A percentile compares a stretch with the other conserved stretches of the same genome.
These are phyloP conservation scores for Panellus pusillus DNA, from an alignment of 768 basidiomycete species.

Conservation along the genomic window DNA sequence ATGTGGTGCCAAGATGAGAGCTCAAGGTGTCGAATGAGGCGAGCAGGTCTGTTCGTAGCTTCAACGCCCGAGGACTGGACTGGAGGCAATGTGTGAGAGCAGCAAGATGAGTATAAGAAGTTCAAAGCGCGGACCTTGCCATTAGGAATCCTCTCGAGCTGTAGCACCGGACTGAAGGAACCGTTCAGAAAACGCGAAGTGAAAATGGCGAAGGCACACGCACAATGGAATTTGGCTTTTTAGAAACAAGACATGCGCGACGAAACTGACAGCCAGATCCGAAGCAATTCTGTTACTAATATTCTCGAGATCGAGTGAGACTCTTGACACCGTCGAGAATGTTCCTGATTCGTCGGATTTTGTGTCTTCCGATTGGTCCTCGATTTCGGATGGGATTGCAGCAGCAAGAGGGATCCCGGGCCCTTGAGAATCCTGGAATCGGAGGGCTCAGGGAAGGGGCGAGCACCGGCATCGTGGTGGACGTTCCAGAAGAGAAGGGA, in stretches of 20 bases:
- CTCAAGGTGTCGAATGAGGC: conserved; percentile 67
- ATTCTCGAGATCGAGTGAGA: conserved; percentile 48
- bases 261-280: conserved; percentile 57
- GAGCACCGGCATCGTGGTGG: conserved; percentile 9
- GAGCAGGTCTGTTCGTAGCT: conserved; percentile 62
- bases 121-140: conserved; percentile 33
- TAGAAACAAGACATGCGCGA: conserved; percentile 73
- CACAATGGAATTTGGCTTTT: conserved; percentile 82
- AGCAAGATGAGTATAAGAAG: not conserved
- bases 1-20: conserved; percentile 75
- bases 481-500: not conserved
- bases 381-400: not conserved
- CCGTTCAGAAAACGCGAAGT: not conserved
- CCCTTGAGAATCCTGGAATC: not conserved
- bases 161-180: conserved; percentile 57
- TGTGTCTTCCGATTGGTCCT: not conserved
- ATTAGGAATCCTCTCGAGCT: conserved; percentile 56
- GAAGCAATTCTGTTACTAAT: conserved; percentile 64
- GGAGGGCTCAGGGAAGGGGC: not conserved
- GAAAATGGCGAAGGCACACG: conserved; percentile 28
- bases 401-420: not conserved
- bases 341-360: not conserved
- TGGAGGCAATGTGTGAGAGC: conserved; percentile 21
- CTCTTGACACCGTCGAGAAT: conserved; percentile 34
- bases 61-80: conserved; percentile 50